These are phyloP conservation scores for Mortierella sp. DNA, from an alignment of 371 early-diverging fungal genomes.

Conservation along the genomic window DNA sequence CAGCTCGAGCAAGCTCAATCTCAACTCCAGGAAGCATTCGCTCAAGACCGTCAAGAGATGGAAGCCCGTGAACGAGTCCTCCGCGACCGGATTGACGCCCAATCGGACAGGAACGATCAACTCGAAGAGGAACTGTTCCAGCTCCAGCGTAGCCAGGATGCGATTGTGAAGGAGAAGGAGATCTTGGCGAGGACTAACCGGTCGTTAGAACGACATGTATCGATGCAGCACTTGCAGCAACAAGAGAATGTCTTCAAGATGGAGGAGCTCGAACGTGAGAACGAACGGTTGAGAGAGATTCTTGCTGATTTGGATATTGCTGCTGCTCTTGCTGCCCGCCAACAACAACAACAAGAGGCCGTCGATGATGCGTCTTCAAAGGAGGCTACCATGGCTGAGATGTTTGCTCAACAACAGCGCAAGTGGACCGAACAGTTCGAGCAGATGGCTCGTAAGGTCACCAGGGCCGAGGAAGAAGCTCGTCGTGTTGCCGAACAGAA, in stretches of 20 bases:
- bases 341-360: neutral
- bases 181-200: conserved; percentile 27
- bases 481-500: conserved; percentile 22
- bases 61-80: conserved; percentile 40
- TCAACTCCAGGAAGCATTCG: conserved; percentile 11
- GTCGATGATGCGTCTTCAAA: neutral
- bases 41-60: conserved; percentile 16
- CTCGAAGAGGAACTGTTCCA: conserved; percentile 41
- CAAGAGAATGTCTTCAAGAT: conserved; percentile 41
- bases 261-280: conserved; percentile 37
- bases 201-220: conserved; percentile 46
- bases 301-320: conserved; percentile 28
- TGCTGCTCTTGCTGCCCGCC: conserved; percentile 2
- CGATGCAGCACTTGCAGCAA: conserved; percentile 47
- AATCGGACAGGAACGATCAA: conserved; percentile 12
- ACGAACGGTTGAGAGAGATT: conserved; percentile 16
- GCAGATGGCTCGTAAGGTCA: conserved; percentile 25
- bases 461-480: conserved; percentile 33
- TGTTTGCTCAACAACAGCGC: conserved; percentile 46
- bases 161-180: conserved; percentile 23
- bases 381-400: neutral
- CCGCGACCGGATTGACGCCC: conserved; percentile 23
- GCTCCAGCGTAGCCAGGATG: conserved; percentile 22
- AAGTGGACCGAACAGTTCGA: conserved; percentile 42
- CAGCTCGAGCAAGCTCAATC: neutral